These are phyloP conservation scores for Xylariomycetidae sp. DNA, from an alignment of 2,329 filamentous ascomycete species.

Conservation along the genomic window DNA sequence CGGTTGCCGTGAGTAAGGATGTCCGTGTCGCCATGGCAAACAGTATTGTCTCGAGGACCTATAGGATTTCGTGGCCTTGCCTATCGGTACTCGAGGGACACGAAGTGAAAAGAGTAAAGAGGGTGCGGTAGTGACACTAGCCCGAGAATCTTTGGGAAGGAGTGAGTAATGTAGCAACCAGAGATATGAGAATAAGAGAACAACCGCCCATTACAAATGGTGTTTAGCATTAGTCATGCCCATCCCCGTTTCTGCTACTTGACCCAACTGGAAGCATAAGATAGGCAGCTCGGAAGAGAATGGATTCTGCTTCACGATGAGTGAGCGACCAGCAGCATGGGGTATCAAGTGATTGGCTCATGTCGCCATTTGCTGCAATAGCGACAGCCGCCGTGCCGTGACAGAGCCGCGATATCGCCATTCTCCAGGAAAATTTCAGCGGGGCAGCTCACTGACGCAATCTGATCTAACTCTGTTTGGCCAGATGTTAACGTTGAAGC, in stretches of 20 bases:
- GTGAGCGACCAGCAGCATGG: background rate
- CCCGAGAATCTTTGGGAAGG: background rate
- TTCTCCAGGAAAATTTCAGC: background rate
- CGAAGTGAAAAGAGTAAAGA: background rate
- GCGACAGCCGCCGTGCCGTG: no score
- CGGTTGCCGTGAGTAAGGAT: slow-evolving; percentile 65
- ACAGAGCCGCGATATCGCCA: background rate
- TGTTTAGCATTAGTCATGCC: no score
- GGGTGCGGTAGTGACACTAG: background rate
- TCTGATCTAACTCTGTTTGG: background rate
- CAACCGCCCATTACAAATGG: background rate
- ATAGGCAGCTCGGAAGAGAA: no score
- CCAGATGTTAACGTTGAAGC: background rate
- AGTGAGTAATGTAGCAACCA: background rate
- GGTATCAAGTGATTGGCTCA: no score
- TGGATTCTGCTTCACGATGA: background rate
- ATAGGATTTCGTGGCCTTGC: background rate
- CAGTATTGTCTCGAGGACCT: background rate
- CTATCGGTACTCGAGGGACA: no score
- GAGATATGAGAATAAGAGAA: no score
- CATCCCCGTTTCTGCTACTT: no score
- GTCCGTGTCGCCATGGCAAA: slow-evolving; percentile 21
- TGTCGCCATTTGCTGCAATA: background rate
- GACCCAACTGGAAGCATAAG: no score
- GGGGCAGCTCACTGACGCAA: background rate